Conservation (phyloP, 768 basidiomycete species). For the Podaxis sp. region DNA sequence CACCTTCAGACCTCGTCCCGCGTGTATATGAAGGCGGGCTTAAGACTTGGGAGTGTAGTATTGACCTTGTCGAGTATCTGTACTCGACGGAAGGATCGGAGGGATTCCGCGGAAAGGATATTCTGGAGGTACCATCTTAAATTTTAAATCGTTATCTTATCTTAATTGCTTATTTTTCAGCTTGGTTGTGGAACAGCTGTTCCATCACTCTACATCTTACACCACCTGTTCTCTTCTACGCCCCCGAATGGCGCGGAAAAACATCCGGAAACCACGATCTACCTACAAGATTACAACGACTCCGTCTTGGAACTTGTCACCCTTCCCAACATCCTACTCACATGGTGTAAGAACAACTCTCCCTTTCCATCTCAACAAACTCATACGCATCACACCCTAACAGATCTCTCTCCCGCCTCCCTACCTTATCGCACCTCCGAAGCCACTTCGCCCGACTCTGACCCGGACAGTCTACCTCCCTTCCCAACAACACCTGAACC, state of each 20-base stretch:
- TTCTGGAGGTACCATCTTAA: constrained; percentile 67
- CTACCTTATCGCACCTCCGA: constrained; percentile 38
- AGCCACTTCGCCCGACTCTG: constrained; percentile 25
- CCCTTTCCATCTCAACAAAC: background rate
- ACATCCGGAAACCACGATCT: constrained; percentile 48
- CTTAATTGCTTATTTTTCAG: constrained; percentile 36
- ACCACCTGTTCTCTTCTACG: constrained; percentile 49
- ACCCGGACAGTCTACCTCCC: constrained; percentile 26
- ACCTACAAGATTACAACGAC: constrained; percentile 91
- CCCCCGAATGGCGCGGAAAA: constrained; percentile 14
- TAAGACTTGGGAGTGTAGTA: constrained; percentile 96
- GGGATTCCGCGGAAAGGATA: constrained; percentile 45
- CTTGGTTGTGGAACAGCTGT: constrained; percentile 93
- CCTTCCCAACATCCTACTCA: constrained; percentile 72
- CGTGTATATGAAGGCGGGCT: constrained; percentile 94
- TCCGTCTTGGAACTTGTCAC: constrained; percentile 80
- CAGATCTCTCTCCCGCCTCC: constrained; percentile 66
- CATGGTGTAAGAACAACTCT: constrained; percentile 67
- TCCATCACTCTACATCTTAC: constrained; percentile 75
- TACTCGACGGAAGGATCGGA: constrained; percentile 27
- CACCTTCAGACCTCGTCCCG: constrained; percentile 87
- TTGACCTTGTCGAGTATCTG: constrained; percentile 79
- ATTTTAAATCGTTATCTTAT: background rate
- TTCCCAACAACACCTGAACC: constrained; percentile 35
- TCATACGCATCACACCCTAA: constrained; percentile 6